phyloP scores from a whole-genome alignment of 2,329 filamentous ascomycete genomes.

The Botrytis cinerea region DNA sequence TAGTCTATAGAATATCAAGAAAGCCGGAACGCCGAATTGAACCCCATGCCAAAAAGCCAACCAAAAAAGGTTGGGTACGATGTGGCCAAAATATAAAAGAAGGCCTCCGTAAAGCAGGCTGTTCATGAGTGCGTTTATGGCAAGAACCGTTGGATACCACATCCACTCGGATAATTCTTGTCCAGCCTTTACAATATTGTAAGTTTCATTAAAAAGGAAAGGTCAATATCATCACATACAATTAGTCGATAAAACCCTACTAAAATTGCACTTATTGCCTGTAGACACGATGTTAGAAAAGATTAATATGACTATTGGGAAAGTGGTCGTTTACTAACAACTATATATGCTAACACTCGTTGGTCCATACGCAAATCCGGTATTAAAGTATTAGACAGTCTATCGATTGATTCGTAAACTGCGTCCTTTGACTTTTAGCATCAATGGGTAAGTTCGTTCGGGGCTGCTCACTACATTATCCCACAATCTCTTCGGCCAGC shows the following conservation, averaged over 20 bases:
- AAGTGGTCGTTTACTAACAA: not conserved
- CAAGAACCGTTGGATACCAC: not conserved
- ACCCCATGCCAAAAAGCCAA: not conserved
- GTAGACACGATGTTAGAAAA: not conserved
- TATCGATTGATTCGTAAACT: not conserved
- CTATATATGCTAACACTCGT: not conserved
- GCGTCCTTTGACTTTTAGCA: slow-evolving; percentile 2
- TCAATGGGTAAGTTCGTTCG: not conserved
- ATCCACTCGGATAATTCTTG: not conserved
- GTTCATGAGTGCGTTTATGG: not conserved
- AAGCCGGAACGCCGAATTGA: not conserved
- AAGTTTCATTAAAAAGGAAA: not conserved
- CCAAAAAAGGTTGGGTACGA: too few relatives aligned
- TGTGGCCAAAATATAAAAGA: not conserved
- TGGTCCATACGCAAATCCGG: not conserved
- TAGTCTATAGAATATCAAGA: not conserved
- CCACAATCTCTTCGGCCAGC: not conserved
- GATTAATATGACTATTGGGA: not conserved
- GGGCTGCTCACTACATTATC: not conserved
- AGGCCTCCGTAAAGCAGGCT: not conserved
- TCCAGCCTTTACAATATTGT: not conserved
- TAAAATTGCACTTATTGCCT: not conserved
- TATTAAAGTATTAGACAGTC: not conserved
- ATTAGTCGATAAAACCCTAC: not conserved
- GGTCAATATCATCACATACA: not conserved